These are phyloP conservation scores for Chlorella sp. DNA, from an alignment of 139 green algal genomes.

Conservation along the genomic window DNA sequence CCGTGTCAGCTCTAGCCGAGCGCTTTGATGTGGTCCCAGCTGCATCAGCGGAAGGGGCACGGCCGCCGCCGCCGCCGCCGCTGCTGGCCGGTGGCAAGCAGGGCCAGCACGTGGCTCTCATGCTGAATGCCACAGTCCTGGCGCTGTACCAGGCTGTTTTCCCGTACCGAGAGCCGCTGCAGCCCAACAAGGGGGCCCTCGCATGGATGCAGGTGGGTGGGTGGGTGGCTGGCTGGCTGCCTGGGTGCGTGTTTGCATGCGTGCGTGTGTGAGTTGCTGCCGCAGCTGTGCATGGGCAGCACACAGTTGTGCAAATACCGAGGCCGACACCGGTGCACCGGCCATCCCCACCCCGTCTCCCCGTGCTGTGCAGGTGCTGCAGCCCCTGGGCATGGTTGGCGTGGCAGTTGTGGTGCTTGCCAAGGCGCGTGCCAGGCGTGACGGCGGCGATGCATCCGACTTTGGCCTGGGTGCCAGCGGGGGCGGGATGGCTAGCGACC, in stretches of 20 bases:
- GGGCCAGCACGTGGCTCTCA: slow-evolving; percentile 7
- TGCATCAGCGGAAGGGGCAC: not conserved
- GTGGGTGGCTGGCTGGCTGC: no score
- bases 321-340: no score
- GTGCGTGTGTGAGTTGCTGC: no score
- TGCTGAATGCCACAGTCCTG: not conserved
- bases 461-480: not conserved
- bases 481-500: not conserved
- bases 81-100: slow-evolving; percentile 7
- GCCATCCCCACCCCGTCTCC: no score
- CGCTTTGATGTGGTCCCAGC: not conserved
- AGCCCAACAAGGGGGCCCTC: not conserved
- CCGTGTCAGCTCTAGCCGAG: not conserved
- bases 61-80: not conserved
- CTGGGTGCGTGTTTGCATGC: no score
- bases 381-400: slow-evolving; percentile 7
- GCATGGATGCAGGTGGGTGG: slow-evolving; percentile 20
- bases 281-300: no score
- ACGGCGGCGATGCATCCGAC: not conserved
- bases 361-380: slow-evolving; percentile 31
- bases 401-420: slow-evolving; percentile 32
- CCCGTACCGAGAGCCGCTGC: not conserved
- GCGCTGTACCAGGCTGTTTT: slow-evolving; percentile 3
- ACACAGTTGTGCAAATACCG: no score
- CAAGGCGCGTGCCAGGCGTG: not conserved